These are phyloP conservation scores for Neurospora sp. DNA, from an alignment of 495 filamentous ascomycete genomes.

Conservation along the genomic window DNA sequence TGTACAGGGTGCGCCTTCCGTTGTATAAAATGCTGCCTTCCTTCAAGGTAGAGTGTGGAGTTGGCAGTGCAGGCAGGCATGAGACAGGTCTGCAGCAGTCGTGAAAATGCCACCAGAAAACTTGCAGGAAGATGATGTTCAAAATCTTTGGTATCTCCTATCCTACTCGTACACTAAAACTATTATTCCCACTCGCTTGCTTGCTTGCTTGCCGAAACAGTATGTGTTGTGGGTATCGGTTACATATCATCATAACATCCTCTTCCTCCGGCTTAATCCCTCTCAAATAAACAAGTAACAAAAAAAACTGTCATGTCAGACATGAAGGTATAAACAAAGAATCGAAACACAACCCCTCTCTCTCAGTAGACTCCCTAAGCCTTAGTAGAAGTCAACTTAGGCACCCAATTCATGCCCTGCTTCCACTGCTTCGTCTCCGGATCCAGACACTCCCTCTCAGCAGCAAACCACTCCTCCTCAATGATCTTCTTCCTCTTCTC, in stretches of 20 bases:
- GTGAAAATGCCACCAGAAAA: neutral
- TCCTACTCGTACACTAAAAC: neutral
- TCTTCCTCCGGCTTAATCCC: neutral
- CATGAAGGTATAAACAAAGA: neutral
- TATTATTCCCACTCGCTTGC: neutral
- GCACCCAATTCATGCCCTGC: conserved; percentile 3
- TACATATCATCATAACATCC: neutral
- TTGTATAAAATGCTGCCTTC: too few species aligned
- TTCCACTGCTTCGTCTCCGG: conserved; percentile 21
- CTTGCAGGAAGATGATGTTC: neutral
- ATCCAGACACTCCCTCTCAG: conserved; percentile 25
- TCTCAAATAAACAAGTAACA: neutral
- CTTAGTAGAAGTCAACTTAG: neutral
- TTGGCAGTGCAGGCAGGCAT: too few species aligned
- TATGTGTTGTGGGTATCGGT: neutral
- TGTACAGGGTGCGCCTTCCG: too few species aligned
- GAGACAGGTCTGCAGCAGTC: too few species aligned
- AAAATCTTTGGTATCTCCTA: neutral
- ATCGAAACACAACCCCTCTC: neutral
- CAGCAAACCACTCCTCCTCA: conserved; percentile 25
- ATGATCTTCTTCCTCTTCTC: conserved; percentile 20
- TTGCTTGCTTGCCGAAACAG: neutral
- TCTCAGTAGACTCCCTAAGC: neutral
- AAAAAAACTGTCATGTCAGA: neutral
- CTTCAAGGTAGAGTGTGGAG: too few species aligned